Conservation (phyloP, 768 basidiomycete genomes). For the Ramaria sp. region DNA sequence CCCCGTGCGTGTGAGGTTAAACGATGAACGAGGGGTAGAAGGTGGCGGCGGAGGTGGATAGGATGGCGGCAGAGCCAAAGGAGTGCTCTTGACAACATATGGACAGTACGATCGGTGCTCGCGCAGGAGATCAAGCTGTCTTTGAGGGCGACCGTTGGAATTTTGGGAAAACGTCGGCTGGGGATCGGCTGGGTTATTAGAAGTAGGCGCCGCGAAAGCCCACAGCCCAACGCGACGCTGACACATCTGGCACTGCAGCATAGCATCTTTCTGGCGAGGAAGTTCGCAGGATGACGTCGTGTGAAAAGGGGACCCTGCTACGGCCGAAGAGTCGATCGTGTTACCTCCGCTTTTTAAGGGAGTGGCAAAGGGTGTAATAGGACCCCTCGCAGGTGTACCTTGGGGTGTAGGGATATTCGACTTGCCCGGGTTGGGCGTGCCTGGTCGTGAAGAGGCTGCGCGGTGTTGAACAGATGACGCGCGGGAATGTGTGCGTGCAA, state of each 20-base stretch:
- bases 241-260: constrained; percentile 59
- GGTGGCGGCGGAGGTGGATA: constrained; percentile 6
- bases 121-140: constrained; percentile 63
- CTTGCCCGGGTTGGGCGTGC: background rate
- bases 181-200: constrained; percentile 8
- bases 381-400: background rate
- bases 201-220: constrained; percentile 39
- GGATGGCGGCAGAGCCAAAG: constrained; percentile 9
- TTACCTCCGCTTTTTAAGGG: background rate
- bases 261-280: constrained; percentile 31
- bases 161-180: constrained; percentile 14
- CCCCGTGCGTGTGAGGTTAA: background rate
- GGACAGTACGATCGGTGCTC: constrained; percentile 83
- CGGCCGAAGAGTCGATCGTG: background rate
- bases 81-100: constrained; percentile 35
- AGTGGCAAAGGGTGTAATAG: background rate
- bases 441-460: background rate
- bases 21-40: background rate
- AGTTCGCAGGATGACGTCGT: background rate
- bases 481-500: constrained; percentile 23
- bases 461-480: constrained; percentile 19
- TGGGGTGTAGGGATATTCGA: constrained; percentile 11
- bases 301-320: background rate
- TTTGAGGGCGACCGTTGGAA: constrained; percentile 22
- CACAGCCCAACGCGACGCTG: constrained; percentile 74